phyloP scores from a whole-genome alignment of 768 basidiomycete genomes.

The Lactifluus hygrophoroides region DNA sequence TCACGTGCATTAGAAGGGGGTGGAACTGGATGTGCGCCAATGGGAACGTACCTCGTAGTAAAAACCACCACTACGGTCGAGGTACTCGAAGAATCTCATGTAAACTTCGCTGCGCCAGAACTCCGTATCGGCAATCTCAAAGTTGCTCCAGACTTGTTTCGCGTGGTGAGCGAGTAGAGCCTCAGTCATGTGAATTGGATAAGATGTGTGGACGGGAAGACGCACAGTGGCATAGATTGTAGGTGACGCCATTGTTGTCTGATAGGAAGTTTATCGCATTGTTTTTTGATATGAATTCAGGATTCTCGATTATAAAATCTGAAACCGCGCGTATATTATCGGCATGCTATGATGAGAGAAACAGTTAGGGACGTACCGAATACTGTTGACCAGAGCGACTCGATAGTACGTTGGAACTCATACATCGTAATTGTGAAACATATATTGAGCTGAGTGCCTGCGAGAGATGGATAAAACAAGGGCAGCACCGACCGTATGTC shows the following conservation, averaged over 20 bases:
- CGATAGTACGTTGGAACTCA: conserved; percentile 76
- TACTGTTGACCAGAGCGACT: conserved; percentile 67
- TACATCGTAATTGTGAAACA: conserved; percentile 74
- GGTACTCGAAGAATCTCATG: conserved; percentile 69
- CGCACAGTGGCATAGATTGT: conserved; percentile 71
- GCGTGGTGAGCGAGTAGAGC: too few relatives aligned
- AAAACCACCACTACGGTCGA: conserved; percentile 77
- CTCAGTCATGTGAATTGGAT: background rate
- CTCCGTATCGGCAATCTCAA: conserved; percentile 80
- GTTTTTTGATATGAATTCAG: conserved; percentile 48
- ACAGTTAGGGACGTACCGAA: conserved; percentile 41
- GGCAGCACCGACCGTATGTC: conserved; percentile 53
- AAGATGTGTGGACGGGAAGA: background rate
- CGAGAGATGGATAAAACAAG: background rate
- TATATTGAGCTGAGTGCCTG: conserved; percentile 21
- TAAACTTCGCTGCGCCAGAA: conserved; percentile 84
- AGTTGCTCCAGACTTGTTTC: conserved; percentile 87
- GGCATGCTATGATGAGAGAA: background rate
- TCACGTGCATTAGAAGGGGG: conserved; percentile 23
- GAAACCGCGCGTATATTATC: conserved; percentile 17
- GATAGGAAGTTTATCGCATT: conserved; percentile 71
- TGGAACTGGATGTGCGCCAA: conserved; percentile 19
- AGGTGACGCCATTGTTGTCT: conserved; percentile 59
- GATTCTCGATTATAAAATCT: conserved; percentile 64
- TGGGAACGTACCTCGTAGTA: conserved; percentile 63